Evolutionary conservation across 306 rosid genomes (phyloP), one percentile per base, ranked within the genome.

Genomic region (Cucumis hystrix): DNA sequence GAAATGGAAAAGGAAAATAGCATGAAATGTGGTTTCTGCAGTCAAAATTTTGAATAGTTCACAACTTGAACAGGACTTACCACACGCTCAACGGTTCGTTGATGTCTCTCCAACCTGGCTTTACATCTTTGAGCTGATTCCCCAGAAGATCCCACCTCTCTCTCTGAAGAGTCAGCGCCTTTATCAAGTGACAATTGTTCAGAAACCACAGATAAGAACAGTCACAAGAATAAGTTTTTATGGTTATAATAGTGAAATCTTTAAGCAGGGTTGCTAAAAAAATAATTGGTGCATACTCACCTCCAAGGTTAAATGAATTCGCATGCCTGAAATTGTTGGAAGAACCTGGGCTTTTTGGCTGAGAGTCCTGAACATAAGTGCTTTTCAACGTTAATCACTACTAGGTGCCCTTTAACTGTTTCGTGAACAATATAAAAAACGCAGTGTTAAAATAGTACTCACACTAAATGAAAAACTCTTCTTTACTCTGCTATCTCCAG

Each of bases 101-200:
- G 91, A 83, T 94, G 96, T 83, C 89, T 86, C 87, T 90, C 97
- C 12, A 87, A 87, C 83, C 82, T 87, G 75, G 93, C 96, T 85
- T 90, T 87, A 88, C 88, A 77, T 86, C 97, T 94, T 87, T 91
- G 87, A 79, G 82, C 89, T 52, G 96, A 86, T 81, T 92, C 95
- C 0, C 85, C 84, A 79, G 77, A 75, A 66, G 82, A 85, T 81
- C 85, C 92, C 86, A 79, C 87, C 65, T 70, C 81, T 58, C 40
- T 81, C 84, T 86, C 93, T 40, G 89, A 43, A 57, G 84, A 73
- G 59, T 76, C 82, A 20, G 86, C 70, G 77, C 57, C 91, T 86
- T 80, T 83, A 83, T 41, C 63, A 76, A 76, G 81, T 85, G 45
- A 65, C 25, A 71, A 14, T 51, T 55, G 35, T 39, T 62, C 55